Evolutionary conservation across 257 asterid species (phyloP).

Genomic region (Capsicum baccatum): DNA sequence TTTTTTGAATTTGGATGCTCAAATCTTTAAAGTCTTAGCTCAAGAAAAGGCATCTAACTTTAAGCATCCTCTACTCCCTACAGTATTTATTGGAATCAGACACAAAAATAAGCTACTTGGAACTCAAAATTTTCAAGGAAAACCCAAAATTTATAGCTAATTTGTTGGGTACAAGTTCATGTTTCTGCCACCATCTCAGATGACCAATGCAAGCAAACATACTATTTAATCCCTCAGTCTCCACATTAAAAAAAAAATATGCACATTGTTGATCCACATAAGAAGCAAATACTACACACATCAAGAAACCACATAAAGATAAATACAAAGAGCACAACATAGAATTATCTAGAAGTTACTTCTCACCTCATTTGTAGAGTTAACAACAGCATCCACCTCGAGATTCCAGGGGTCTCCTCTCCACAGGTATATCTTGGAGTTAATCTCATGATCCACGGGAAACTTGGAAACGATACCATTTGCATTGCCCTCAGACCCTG

Average conservation of each 20-base stretch:
- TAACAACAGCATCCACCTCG: constrained; percentile 95
- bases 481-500: constrained; percentile 70
- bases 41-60: background rate
- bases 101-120: background rate
- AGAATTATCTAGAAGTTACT: constrained; percentile 27
- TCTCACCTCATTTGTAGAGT: constrained; percentile 86
- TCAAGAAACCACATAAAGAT: background rate
- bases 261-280: background rate
- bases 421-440: constrained; percentile 89
- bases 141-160: background rate
- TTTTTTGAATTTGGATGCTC: background rate
- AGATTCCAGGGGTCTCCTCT: constrained; percentile 97
- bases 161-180: background rate
- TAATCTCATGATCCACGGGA: constrained; percentile 76
- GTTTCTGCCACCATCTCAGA: constrained; percentile 1
- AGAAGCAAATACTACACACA: background rate
- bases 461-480: constrained; percentile 73
- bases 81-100: background rate
- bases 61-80: background rate
- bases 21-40: background rate
- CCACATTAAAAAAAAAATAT: background rate
- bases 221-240: background rate
- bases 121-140: constrained; percentile 6
- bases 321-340: constrained; percentile 17
- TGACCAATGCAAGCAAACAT: background rate